Evolutionary conservation across 2,329 filamentous ascomycete genomes (phyloP).

Genomic region (Amesomyces nigricolor): DNA sequence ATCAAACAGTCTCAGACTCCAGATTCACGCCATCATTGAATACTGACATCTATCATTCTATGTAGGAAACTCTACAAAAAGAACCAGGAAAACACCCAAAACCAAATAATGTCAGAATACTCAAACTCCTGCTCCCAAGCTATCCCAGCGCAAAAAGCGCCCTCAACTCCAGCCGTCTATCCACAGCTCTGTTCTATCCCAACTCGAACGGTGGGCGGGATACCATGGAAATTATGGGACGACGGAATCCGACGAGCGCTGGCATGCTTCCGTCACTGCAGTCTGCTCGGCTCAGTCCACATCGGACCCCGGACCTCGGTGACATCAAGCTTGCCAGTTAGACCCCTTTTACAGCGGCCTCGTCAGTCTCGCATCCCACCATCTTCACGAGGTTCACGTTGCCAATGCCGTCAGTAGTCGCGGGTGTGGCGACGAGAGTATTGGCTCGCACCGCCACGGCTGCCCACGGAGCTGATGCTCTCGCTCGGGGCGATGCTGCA

Average conservation of each 20-base stretch:
- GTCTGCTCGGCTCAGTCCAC: not conserved
- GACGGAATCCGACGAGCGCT: not conserved
- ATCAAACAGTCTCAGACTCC: too few relatives aligned
- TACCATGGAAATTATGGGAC: not conserved
- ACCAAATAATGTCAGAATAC: too few relatives aligned
- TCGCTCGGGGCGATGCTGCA: slow-evolving; percentile 21
- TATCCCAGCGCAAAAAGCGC: not conserved
- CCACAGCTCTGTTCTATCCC: not conserved
- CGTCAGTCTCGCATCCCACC: not conserved
- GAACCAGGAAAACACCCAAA: too few relatives aligned
- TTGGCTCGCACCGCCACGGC: not conserved
- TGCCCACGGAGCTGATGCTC: slow-evolving; percentile 23
- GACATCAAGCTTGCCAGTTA: not conserved
- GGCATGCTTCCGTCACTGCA: not conserved
- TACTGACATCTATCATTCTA: too few relatives aligned
- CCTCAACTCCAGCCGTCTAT: not conserved
- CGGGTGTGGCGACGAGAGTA: not conserved
- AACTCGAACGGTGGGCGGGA: too few relatives aligned
- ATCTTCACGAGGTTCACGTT: not conserved
- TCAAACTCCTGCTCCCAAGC: too few relatives aligned
- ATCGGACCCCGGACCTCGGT: not conserved
- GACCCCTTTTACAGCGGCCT: not conserved
- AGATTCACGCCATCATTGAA: too few relatives aligned
- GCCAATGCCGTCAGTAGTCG: not conserved
- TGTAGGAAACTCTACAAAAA: too few relatives aligned